These are phyloP conservation scores for Erysimum cheiranthoides DNA, from an alignment of 345 rosid genomes.

Conservation along the genomic window DNA sequence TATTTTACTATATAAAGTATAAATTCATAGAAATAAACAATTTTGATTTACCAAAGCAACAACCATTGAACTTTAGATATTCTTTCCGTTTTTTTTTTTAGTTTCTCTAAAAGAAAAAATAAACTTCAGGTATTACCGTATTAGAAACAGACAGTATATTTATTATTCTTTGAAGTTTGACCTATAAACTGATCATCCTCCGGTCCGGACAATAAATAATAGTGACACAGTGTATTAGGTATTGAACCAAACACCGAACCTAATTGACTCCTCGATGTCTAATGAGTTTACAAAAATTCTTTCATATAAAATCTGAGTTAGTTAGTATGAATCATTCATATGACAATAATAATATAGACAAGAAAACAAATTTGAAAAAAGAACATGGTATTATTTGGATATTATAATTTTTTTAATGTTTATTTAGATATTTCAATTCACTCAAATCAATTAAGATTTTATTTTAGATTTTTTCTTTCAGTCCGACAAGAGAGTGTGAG, in stretches of 20 bases:
- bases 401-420: no score
- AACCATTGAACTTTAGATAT: no score
- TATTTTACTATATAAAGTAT: no score
- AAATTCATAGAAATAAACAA: not conserved
- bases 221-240: constrained; percentile 15
- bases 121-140: no score
- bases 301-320: not conserved
- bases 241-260: constrained; percentile 5
- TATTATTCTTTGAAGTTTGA: constrained; percentile 1
- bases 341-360: not conserved
- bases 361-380: not conserved
- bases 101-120: no score
- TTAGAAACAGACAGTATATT: not conserved
- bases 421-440: no score
- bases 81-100: no score
- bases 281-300: constrained; percentile 8
- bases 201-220: constrained; percentile 2
- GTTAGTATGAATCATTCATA: not conserved
- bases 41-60: not conserved
- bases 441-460: not conserved
- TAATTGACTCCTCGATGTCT: constrained; percentile 5
- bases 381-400: no score
- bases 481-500: constrained; percentile 47
- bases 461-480: constrained; percentile 11
- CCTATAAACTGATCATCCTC: not conserved